These are phyloP conservation scores for Penicillium fuscoglaucum DNA, from an alignment of 2,329 filamentous ascomycete genomes.

Conservation along the genomic window DNA sequence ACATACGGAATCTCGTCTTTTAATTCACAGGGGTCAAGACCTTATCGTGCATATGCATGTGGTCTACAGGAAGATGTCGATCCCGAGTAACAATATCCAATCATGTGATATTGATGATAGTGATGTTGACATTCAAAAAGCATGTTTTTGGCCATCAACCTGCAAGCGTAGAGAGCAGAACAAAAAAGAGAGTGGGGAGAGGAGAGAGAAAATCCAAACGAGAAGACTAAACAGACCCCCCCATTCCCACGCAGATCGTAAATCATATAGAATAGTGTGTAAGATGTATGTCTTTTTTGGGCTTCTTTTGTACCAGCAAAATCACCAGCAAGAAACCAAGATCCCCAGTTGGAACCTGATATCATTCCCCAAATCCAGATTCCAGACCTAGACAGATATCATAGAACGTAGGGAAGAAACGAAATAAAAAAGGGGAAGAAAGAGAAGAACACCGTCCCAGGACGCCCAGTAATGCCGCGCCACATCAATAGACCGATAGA, in stretches of 20 bases:
- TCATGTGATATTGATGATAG: slow-evolving; percentile 1
- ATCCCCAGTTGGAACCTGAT: neutral
- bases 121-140: neutral
- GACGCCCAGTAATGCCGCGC: neutral
- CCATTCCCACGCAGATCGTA: slow-evolving; percentile 1
- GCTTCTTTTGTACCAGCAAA: slow-evolving; percentile 10
- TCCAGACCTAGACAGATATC: neutral
- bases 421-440: neutral
- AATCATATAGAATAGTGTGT: slow-evolving; percentile 10
- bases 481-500: neutral
- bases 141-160: neutral
- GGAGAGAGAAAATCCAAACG: neutral
- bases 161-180: neutral
- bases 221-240: neutral
- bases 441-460: neutral
- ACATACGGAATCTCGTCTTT: neutral
- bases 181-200: neutral
- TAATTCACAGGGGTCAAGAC: neutral
- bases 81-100: neutral
- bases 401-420: neutral
- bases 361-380: neutral
- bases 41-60: neutral
- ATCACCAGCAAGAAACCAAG: neutral
- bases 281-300: slow-evolving; percentile 11
- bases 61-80: neutral